phyloP scores from a whole-genome alignment of 1,284 basidiomycete genomes.

The Laetiporus sulphureus region DNA sequence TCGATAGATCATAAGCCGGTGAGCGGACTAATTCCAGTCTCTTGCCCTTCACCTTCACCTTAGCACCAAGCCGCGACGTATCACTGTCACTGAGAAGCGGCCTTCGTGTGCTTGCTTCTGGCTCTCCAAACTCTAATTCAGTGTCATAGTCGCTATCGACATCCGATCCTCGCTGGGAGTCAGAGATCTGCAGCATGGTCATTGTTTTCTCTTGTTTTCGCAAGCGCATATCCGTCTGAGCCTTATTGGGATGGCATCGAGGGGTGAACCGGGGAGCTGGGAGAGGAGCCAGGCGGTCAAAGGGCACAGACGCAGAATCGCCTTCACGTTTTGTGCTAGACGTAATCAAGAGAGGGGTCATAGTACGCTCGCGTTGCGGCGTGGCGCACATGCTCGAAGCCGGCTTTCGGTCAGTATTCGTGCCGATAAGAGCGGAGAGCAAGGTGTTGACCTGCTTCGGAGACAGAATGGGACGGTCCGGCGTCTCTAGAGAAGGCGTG shows the following conservation, averaged over 20 bases:
- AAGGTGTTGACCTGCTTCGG: conserved; percentile 25
- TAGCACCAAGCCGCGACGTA: conserved; percentile 16
- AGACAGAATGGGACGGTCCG: conserved; percentile 23
- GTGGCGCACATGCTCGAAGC: conserved; percentile 47
- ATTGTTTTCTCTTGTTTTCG: conserved; percentile 59
- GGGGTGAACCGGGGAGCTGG: conserved; percentile 48
- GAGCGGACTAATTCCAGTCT: conserved; percentile 18
- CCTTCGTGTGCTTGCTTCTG: conserved; percentile 22
- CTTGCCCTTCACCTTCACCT: conserved; percentile 33
- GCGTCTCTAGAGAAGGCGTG: conserved; percentile 24
- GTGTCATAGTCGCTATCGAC: conserved; percentile 45
- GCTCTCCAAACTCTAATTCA: conserved; percentile 36
- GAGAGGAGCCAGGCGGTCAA: conserved; percentile 62
- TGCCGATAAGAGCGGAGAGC: conserved; percentile 8
- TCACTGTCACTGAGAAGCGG: conserved; percentile 15
- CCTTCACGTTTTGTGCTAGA: conserved; percentile 16
- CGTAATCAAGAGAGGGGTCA: conserved; percentile 29
- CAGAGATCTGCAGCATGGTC: conserved; percentile 55
- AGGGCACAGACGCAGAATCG: conserved; percentile 23
- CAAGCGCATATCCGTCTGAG: conserved; percentile 58
- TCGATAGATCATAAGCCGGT: conserved; percentile 14
- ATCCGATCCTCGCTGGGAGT: too few species aligned
- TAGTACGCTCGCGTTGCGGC: conserved; percentile 23
- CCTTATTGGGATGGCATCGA: conserved; percentile 50
- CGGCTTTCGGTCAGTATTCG: conserved; percentile 57